phyloP scores from a whole-genome alignment of 1,284 basidiomycete genomes.

The Fomitiporia mediterranea region DNA sequence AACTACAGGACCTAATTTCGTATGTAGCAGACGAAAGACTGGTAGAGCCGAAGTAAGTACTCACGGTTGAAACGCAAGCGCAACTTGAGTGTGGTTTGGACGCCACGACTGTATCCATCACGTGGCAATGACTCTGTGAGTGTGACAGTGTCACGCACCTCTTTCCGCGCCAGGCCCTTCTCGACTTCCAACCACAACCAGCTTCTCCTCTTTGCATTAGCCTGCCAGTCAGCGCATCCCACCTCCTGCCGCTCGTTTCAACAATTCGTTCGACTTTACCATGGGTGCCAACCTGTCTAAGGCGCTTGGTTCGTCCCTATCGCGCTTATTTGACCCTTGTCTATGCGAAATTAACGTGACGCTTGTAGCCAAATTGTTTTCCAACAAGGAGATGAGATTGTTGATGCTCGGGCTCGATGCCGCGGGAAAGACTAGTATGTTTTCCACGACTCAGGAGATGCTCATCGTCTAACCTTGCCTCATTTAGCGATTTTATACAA shows the following conservation, averaged over 20 bases:
- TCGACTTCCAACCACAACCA: constrained; percentile 8
- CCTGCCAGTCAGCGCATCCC: constrained; percentile 19
- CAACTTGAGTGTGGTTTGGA: too few relatives aligned
- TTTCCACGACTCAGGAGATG: not conserved
- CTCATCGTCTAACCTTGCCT: not conserved
- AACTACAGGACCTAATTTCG: too few relatives aligned
- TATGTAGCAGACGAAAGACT: too few relatives aligned
- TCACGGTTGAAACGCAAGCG: too few relatives aligned
- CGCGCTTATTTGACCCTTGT: constrained; percentile 12
- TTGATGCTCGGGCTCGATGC: constrained; percentile 92
- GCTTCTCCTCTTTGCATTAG: constrained; percentile 3
- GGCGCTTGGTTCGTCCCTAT: constrained; percentile 28
- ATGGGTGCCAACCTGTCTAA: constrained; percentile 43
- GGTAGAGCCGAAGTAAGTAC: too few relatives aligned
- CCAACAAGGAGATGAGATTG: constrained; percentile 99
- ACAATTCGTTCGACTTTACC: constrained; percentile 12
- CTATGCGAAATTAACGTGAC: not conserved
- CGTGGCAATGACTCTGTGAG: not conserved
- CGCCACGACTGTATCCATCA: too few relatives aligned
- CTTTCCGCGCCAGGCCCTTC: not conserved
- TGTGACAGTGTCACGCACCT: not conserved
- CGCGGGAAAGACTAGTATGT: constrained; percentile 89
- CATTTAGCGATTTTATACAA: constrained; percentile 94
- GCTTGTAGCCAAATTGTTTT: constrained; percentile 83
- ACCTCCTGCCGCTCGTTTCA: constrained; percentile 22